Conservation (phyloP, 768 basidiomycete species). For the Mycena vitilis region DNA sequence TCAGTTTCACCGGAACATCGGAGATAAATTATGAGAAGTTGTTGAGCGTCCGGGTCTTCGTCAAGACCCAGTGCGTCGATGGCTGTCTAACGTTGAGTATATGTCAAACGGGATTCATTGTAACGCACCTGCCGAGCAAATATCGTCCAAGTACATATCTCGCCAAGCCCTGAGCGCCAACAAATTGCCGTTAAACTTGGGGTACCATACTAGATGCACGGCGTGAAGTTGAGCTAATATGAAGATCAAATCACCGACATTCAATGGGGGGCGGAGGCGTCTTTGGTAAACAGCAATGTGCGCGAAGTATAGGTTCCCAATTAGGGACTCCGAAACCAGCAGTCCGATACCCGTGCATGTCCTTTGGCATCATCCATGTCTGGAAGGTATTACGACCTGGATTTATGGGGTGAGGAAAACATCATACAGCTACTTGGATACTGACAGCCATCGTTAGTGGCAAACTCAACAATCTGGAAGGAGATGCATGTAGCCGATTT, state of each 20-base stretch:
- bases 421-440: not conserved
- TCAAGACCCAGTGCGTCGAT: slow-evolving; percentile 32
- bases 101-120: slow-evolving; percentile 6
- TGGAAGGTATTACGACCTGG: slow-evolving; percentile 35
- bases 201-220: slow-evolving; percentile 18
- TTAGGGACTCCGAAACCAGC: slow-evolving; percentile 31
- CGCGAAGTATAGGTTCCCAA: slow-evolving; percentile 28
- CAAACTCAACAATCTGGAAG: slow-evolving; percentile 35
- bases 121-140: slow-evolving; percentile 27
- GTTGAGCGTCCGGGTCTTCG: slow-evolving; percentile 20
- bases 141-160: slow-evolving; percentile 27
- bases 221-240: not conserved
- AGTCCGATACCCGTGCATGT: slow-evolving; percentile 32
- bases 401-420: slow-evolving; percentile 7
- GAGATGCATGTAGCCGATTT: slow-evolving; percentile 32
- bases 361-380: slow-evolving; percentile 36
- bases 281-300: slow-evolving; percentile 28
- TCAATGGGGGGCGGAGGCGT: slow-evolving; percentile 19
- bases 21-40: slow-evolving; percentile 30
- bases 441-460: slow-evolving; percentile 28
- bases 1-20: slow-evolving; percentile 19
- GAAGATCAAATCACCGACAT: slow-evolving; percentile 14
- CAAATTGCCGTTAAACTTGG: slow-evolving; percentile 21
- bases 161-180: slow-evolving; percentile 28
- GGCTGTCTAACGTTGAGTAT: slow-evolving; percentile 16